Conservation (phyloP, 345 rosid species). For the Eucalyptus cloeziana region DNA sequence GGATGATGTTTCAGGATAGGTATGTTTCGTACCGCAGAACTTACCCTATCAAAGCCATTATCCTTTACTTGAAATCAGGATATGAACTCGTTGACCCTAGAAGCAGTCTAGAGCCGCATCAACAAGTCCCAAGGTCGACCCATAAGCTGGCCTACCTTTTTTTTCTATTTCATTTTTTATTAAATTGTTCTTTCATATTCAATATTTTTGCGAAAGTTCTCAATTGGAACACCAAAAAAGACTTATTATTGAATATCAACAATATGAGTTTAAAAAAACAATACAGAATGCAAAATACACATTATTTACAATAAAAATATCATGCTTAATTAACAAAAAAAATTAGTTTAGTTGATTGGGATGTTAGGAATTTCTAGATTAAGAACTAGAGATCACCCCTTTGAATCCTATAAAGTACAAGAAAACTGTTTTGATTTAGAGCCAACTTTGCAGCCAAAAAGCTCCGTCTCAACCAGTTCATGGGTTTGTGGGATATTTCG, state of each 20-base stretch:
- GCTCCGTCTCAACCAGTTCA: no score
- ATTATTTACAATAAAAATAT: not conserved
- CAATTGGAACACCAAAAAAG: not conserved
- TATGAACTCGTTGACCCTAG: no score
- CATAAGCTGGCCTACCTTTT: not conserved
- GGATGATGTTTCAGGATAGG: accelerated
- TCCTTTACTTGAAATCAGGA: no score
- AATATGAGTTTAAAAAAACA: not conserved
- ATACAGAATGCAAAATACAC: not conserved
- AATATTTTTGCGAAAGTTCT: not conserved
- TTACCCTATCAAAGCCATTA: no score
- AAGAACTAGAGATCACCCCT: accelerated
- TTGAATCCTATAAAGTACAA: accelerated
- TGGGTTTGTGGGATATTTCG: no score
- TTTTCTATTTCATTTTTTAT: not conserved
- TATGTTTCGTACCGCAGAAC: no score
- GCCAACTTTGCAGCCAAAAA: not conserved
- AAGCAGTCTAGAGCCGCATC: accelerated
- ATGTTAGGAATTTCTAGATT: no score
- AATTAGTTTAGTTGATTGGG: accelerated
- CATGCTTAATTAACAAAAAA: not conserved
- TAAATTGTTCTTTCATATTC: not conserved
- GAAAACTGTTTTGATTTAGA: no score
- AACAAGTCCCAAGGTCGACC: not conserved
- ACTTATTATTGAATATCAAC: not conserved